Percentiles rank a stretch among this genome's conserved stretches.
phyloP scores from a whole-genome alignment of 1,284 basidiomycete species.

The Pseudozyma thailandica region DNA sequence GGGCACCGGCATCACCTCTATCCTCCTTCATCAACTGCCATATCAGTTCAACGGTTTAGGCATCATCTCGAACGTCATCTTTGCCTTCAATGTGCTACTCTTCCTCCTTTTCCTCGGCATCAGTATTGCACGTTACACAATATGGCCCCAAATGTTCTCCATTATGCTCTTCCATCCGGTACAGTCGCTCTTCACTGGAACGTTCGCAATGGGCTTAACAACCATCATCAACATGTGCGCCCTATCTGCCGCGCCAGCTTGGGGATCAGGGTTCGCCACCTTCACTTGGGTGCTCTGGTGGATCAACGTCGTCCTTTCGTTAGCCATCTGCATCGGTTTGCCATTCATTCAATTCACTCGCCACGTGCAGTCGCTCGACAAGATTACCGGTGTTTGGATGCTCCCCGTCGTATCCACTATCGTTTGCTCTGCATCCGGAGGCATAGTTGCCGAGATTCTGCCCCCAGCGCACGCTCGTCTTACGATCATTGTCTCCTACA shows the following conservation, averaged over 20 bases:
- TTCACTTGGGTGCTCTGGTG: constrained; percentile 80
- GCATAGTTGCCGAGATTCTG: constrained; percentile 73
- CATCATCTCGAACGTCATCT: constrained; percentile 71
- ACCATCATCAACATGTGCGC: constrained; percentile 76
- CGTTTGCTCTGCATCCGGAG: constrained; percentile 77
- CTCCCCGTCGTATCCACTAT: constrained; percentile 79
- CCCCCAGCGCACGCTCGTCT: constrained; percentile 72
- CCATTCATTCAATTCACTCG: constrained; percentile 77
- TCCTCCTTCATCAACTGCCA: constrained; percentile 70
- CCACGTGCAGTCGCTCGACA: constrained; percentile 74
- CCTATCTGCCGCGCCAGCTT: constrained; percentile 67
- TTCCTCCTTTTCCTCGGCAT: constrained; percentile 73
- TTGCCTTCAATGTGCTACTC: constrained; percentile 76
- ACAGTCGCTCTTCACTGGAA: constrained; percentile 77
- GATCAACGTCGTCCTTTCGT: constrained; percentile 75
- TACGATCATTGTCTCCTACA: constrained; percentile 72
- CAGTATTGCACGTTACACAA: constrained; percentile 71
- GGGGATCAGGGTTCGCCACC: constrained; percentile 74
- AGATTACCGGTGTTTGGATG: constrained; percentile 68
- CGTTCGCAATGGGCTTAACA: constrained; percentile 77
- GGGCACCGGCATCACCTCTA: constrained; percentile 71
- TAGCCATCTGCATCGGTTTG: constrained; percentile 75
- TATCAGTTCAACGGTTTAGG: constrained; percentile 69
- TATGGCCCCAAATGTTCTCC: constrained; percentile 74
- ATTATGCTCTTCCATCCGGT: constrained; percentile 74